Evolutionary conservation across 257 asterid species (phyloP), one percentile per base, ranked within the genome.

Genomic region (Rubia yunnanensis): DNA sequence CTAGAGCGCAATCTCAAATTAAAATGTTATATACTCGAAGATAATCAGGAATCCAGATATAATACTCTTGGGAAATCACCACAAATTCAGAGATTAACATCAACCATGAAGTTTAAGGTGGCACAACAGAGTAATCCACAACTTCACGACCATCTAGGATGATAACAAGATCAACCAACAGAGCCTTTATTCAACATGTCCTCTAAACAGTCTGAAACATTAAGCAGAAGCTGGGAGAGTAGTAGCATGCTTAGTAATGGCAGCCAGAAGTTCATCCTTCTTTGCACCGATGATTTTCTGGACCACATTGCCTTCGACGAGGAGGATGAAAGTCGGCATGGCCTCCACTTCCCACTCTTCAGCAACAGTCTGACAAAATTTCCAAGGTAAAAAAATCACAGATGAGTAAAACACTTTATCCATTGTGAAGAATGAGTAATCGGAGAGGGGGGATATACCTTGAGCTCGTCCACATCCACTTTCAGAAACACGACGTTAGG

Each of bases 381-480:
- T 3, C n/a, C 6, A 15, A 41, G n/a, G 65, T 30, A 27, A 55
- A 9, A 2, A 11, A 52, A 14, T 32, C 0, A 44, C 14, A 62
- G 17, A 26, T 27, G 57, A 50, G 10, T 14, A 44, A 44, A 4
- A n/a, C 22, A 44, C 0, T 5, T 35, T 2, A 50, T 2, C 5
- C 20, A 48, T 48, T 48, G n/a, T n/a, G n/a, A n/a, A n/a, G n/a
- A n/a, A n/a, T n/a, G n/a, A n/a, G n/a, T n/a, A 22, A 50, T 50
- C n/a, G 4, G 57, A 50, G 24, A n/a, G 24, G 10, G 24, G 24
- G 48, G 30, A 23, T 11, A 5, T 59, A 88, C 98, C 95, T 78
- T 60, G 32, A 92, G 79, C 68, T 92, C 99, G 66, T 92, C 96
- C 1, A 92, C 92, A 63, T 92, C 99, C 35, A 92, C 95, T 88